Conservation (phyloP, 1,284 basidiomycete genomes). For the Marasmius fiardii region DNA sequence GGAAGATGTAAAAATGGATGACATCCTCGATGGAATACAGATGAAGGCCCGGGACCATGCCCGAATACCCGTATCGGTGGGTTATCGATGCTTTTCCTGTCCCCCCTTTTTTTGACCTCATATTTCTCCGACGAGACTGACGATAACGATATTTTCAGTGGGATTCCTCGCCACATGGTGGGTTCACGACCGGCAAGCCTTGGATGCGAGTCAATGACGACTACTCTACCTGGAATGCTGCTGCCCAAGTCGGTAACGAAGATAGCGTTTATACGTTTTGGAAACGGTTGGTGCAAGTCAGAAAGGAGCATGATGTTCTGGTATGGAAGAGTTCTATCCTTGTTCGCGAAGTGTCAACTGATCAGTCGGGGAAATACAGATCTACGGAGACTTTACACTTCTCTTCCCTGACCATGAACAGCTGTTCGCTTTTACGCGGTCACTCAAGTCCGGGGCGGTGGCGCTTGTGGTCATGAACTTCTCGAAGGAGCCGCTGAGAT, state of each 20-base stretch:
- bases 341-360: slow-evolving; percentile 5
- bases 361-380: slow-evolving; percentile 31
- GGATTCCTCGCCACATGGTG: slow-evolving; percentile 52
- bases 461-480: slow-evolving; percentile 56
- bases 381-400: slow-evolving; percentile 56
- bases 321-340: slow-evolving; percentile 28
- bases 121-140: not conserved
- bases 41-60: slow-evolving; percentile 71
- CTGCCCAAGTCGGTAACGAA: slow-evolving; percentile 41
- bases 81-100: slow-evolving; percentile 11
- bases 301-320: slow-evolving; percentile 54
- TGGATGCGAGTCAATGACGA: slow-evolving; percentile 82
- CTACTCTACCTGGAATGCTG: slow-evolving; percentile 60
- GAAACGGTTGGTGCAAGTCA: slow-evolving; percentile 46
- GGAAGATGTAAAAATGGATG: slow-evolving; percentile 52
- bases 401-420: slow-evolving; percentile 42
- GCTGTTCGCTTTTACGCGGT: slow-evolving; percentile 57
- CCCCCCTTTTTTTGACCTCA: not conserved
- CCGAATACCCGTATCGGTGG: slow-evolving; percentile 62
- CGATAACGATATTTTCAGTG: slow-evolving; percentile 42
- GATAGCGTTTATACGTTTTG: slow-evolving; percentile 59
- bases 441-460: slow-evolving; percentile 26
- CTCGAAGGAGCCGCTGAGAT: slow-evolving; percentile 20
- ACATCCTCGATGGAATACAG: slow-evolving; percentile 53
- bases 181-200: slow-evolving; percentile 62